Base-by-base conservation (phyloP, 805 yeast genomes). In the Jamesozyma spencerorum region DNA sequence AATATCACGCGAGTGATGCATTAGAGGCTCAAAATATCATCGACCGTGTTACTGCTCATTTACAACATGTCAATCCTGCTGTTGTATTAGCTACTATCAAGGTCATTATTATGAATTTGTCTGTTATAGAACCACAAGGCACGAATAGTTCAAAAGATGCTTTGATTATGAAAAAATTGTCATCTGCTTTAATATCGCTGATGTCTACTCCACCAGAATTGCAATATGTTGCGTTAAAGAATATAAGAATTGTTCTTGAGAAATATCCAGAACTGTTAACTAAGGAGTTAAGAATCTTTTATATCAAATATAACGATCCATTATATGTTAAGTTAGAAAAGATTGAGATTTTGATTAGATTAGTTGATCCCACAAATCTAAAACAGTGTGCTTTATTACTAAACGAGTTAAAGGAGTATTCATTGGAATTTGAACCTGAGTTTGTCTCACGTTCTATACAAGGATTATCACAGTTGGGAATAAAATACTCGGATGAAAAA, bases 51-150 rank as follows among this genome's bases (percentile, higher is more conserved):
- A 75, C 85, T 8, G 97, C 98, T 12, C 97, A 92, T 64, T 74
- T 90, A 54, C 98, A 90, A 66, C 98, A 90, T 60, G 97, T 85
- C 18, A 90, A 90, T 59, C 95, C 98, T 0, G 85, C 95, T 3
- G 97, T 92, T 17, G 97, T 92, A 2, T 66, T 90, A 49, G 75
- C 85, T 20, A 75, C 96, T 1, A 77, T 92, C 46, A 85, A 87
- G 55, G 86, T 84, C 2, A 77, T 88, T 5, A 58, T 90, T 15
- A 75, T 76, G 42, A 94, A 87, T 57, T 48, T 81, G 28, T 77
- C 76, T 8, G 59, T 66, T 14, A 54, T 81, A 6, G 50, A 58
- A 45, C 43, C 48, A 11, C 31, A 27, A 19, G 40, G 47, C 37
- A 52, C 61, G 17, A 60, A 63, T 18, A 34, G 26, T 24, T 27